Conservation (phyloP, 2,329 filamentous ascomycete genomes). For the Zalaria obscura region DNA sequence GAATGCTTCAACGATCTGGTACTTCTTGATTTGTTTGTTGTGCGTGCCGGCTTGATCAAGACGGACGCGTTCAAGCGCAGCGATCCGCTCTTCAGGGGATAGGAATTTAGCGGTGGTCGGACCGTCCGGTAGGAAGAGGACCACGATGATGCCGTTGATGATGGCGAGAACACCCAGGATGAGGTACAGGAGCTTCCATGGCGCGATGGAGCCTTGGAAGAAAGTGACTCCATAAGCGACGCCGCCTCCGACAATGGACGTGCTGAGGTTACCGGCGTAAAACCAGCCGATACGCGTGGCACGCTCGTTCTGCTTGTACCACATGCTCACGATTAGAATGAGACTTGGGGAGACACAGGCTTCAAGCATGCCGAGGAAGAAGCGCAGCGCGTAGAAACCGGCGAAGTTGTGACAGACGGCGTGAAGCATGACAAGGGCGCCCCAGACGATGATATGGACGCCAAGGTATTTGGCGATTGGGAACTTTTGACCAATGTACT, state of each 20-base stretch:
- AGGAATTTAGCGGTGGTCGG: constrained; percentile 14
- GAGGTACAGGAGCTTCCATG: constrained; percentile 15
- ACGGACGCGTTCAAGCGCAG: constrained; percentile 19
- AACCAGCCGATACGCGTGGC: constrained; percentile 12
- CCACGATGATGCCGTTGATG: constrained; percentile 21
- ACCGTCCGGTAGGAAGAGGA: constrained; percentile 14
- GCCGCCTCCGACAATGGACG: constrained; percentile 4
- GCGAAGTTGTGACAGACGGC: constrained; percentile 21
- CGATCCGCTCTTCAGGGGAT: constrained; percentile 25
- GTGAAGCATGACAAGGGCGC: constrained; percentile 20
- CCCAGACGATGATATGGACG: constrained; percentile 5
- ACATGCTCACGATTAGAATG: constrained; percentile 21
- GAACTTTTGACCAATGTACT: constrained; percentile 5
- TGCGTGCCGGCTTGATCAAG: constrained; percentile 19
- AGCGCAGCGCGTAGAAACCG: constrained; percentile 20
- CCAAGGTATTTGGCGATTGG: constrained; percentile 6
- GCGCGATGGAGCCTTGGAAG: constrained; percentile 3
- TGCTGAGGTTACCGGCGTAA: constrained; percentile 7
- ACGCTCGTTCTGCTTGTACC: constrained; percentile 14
- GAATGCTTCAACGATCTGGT: constrained; percentile 11
- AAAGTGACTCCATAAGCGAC: constrained; percentile 5
- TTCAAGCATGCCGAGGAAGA: constrained; percentile 22
- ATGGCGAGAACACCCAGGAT: constrained; percentile 22
- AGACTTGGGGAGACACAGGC: constrained; percentile 21
- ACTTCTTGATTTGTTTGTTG: constrained; percentile 13